Evolutionary conservation across 192 early-diverging fungal genomes (phyloP), one percentile per base, ranked within the genome.

Genomic region (Anaeromyces robustus): DNA sequence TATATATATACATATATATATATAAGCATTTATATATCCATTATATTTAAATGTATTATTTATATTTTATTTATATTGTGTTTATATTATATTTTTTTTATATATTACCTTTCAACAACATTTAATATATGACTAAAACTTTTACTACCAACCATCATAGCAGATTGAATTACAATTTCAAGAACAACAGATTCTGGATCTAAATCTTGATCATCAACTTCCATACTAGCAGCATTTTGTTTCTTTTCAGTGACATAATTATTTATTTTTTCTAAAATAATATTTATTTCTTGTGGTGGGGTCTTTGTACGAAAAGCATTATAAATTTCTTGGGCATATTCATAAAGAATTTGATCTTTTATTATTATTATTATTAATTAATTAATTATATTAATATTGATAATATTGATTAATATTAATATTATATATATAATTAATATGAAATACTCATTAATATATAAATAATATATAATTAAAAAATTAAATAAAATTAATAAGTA

Each of bases 61-160:
- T n/a, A n/a, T n/a, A n/a, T n/a, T n/a, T n/a, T n/a, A n/a, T n/a
- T n/a, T n/a, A n/a, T n/a, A n/a, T n/a, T n/a, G n/a, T n/a, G n/a
- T n/a, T n/a, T n/a, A n/a, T n/a, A n/a, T n/a, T 79, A 30, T 29
- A 29, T 52, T 11, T 6, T 41, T 7, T 29, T 6, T 30, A 6
- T 29, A 79, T 85, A 83, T 81, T 87, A 95, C 89, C 95, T 87
- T 80, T 98, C 97, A 77, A 98, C 91, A 18, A 96, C 93, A 81
- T 94, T 96, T 79, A 98, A 85, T 43, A 95, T 90, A 84, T 99
- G 98, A 77, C 91, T 93, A 85, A 99, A 98, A 81, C 92, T 95
- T 84, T 98, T 98, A 85, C 92, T 92, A 31, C 98, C 98, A 32
- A 95, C 85, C 59, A 95, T 87, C 79, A 98, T 86, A 28, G 98